A percentile compares a stretch with the other conserved stretches of the same genome.
phyloP scores from a whole-genome alignment of 768 basidiomycete species.

The Leucocoprinus sp. region DNA sequence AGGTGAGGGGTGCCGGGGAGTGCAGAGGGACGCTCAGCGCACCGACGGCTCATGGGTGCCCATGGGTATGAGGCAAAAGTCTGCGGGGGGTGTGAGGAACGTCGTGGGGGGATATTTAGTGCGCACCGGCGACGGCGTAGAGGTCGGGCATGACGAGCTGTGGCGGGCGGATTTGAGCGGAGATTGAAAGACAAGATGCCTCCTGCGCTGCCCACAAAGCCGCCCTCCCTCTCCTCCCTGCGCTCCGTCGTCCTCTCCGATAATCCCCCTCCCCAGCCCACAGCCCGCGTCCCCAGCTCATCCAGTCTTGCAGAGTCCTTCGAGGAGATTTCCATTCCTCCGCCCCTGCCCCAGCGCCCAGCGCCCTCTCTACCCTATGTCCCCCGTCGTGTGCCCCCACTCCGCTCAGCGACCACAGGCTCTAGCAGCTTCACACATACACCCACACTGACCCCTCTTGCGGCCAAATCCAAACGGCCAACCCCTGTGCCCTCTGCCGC shows the following conservation, averaged over 20 bases:
- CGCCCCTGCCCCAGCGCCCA: slow-evolving; percentile 43
- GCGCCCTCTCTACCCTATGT: slow-evolving; percentile 18
- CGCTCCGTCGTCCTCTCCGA: too few relatives aligned
- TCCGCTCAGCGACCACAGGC: slow-evolving; percentile 55
- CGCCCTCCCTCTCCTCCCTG: slow-evolving; percentile 9
- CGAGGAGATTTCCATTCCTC: slow-evolving; percentile 53
- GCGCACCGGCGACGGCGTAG: slow-evolving; percentile 69
- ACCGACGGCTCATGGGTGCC: slow-evolving; percentile 72
- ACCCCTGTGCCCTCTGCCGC: slow-evolving; percentile 63
- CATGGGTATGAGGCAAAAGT: slow-evolving; percentile 86
- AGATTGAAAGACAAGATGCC: slow-evolving; percentile 41
- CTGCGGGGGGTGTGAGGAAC: slow-evolving; percentile 26
- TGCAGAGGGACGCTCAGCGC: neutral
- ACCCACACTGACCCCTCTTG: slow-evolving; percentile 12
- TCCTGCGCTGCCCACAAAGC: neutral
- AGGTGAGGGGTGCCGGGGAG: slow-evolving; percentile 12
- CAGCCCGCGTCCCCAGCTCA: slow-evolving; percentile 38
- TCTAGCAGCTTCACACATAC: slow-evolving; percentile 29
- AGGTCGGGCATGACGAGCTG: slow-evolving; percentile 36
- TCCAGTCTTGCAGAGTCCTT: slow-evolving; percentile 64
- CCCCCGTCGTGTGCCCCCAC: slow-evolving; percentile 34
- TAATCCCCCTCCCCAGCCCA: too few relatives aligned
- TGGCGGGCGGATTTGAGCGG: slow-evolving; percentile 10
- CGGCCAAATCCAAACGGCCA: slow-evolving; percentile 41
- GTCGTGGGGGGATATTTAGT: neutral